Percentiles rank a stretch among this genome's conserved stretches.
Evolutionary conservation across 139 green algal genomes (phyloP).

Genomic region (Trebouxia sp.): DNA sequence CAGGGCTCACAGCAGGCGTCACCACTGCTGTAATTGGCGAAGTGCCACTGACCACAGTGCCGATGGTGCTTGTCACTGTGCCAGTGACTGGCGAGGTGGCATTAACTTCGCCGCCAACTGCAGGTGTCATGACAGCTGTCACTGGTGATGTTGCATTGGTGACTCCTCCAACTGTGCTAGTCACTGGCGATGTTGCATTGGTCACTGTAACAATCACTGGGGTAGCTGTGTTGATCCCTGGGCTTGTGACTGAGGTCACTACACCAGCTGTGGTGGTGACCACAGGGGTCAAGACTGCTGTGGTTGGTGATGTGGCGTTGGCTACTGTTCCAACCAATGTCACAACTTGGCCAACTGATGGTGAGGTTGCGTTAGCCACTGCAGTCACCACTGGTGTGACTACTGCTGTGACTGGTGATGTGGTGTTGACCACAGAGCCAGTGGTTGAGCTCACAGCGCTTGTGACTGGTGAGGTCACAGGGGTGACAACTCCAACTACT

Average conservation of each 20-base stretch:
- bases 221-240: background rate
- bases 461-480: too few species aligned
- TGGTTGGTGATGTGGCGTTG: background rate
- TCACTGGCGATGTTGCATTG: too few species aligned
- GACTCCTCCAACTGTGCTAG: background rate
- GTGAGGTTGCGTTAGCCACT: too few species aligned
- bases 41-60: background rate
- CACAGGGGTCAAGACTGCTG: background rate
- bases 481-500: too few species aligned
- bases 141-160: background rate
- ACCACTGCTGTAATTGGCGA: background rate
- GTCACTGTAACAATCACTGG: too few species aligned
- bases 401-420: too few species aligned
- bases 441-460: too few species aligned
- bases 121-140: background rate
- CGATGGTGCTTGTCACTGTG: background rate
- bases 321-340: background rate
- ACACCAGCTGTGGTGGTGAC: background rate
- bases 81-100: background rate
- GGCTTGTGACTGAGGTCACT: background rate
- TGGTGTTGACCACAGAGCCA: too few species aligned
- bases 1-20: background rate
- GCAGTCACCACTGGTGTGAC: too few species aligned
- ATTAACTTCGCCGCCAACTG: background rate
- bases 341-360: background rate